phyloP scores from a whole-genome alignment of 2,329 filamentous ascomycete genomes.

The Colletotrichum noveboracense region DNA sequence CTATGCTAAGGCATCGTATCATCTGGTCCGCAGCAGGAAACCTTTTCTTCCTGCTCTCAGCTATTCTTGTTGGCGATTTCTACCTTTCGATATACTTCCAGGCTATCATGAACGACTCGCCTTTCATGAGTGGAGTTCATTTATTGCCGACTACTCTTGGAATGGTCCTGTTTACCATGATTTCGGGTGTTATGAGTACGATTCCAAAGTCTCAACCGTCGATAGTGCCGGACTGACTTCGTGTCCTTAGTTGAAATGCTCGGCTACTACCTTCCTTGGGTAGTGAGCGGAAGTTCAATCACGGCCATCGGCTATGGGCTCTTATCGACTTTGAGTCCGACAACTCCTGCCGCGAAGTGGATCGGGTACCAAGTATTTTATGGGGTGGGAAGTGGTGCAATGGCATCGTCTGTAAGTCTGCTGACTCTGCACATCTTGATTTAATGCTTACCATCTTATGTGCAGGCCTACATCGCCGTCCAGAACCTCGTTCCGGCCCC shows the following conservation, averaged over 20 bases:
- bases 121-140: constrained; percentile 30
- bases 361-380: constrained; percentile 25
- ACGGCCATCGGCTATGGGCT: constrained; percentile 21
- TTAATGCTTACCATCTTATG: neutral
- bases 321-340: constrained; percentile 9
- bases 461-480: constrained; percentile 5
- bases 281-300: constrained; percentile 14
- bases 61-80: constrained; percentile 50
- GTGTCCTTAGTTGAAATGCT: neutral
- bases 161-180: constrained; percentile 23
- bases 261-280: constrained; percentile 25
- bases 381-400: constrained; percentile 18
- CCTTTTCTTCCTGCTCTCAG: constrained; percentile 46
- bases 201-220: neutral
- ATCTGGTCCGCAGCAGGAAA: constrained; percentile 47
- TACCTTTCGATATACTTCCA: constrained; percentile 59
- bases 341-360: constrained; percentile 13
- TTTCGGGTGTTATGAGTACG: constrained; percentile 31
- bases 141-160: constrained; percentile 29
- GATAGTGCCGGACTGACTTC: neutral
- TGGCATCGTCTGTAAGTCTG: neutral
- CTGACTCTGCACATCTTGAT: neutral
- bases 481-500: neutral
- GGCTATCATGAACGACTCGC: constrained; percentile 36
- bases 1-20: constrained; percentile 46